These are phyloP conservation scores for Coemansia sp. DNA, from an alignment of 192 early-diverging fungal species.

Conservation along the genomic window DNA sequence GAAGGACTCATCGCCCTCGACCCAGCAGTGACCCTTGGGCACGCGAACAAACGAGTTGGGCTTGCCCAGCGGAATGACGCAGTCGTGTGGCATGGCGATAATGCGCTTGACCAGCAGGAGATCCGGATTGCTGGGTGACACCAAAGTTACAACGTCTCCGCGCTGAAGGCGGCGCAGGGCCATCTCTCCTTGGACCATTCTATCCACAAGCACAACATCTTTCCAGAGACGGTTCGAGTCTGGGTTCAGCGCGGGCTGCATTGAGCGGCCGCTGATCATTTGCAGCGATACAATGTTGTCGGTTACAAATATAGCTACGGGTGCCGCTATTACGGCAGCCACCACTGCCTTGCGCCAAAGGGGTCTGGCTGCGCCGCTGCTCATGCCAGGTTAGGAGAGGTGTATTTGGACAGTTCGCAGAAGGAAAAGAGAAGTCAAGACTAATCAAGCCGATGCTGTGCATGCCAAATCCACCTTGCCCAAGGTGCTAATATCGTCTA, in stretches of 20 bases:
- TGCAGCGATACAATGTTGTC: constrained; percentile 52
- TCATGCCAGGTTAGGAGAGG: constrained; percentile 12
- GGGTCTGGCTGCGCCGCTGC: constrained; percentile 6
- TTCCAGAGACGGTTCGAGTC: constrained; percentile 65
- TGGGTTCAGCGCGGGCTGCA: constrained; percentile 77
- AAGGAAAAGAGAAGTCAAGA: neutral
- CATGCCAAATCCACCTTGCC: neutral
- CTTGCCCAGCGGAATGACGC: constrained; percentile 40
- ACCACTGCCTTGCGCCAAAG: constrained; percentile 17
- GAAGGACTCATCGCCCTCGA: constrained; percentile 85
- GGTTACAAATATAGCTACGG: constrained; percentile 31
- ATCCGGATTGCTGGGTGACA: constrained; percentile 71
- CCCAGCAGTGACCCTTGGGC: constrained; percentile 82
- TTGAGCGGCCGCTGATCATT: constrained; percentile 57
- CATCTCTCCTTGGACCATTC: constrained; percentile 54
- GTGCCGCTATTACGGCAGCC: constrained; percentile 19
- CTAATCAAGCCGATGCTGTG: neutral
- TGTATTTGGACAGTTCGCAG: neutral
- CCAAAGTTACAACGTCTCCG: constrained; percentile 72
- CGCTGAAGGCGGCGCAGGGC: constrained; percentile 48
- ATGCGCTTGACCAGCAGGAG: constrained; percentile 80
- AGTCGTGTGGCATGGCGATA: constrained; percentile 81
- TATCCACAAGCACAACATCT: constrained; percentile 72
- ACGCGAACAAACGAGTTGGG: constrained; percentile 58
- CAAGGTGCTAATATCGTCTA: neutral